Conservation (phyloP, 495 filamentous ascomycete species). For the Antarctomyces pellizariae region DNA sequence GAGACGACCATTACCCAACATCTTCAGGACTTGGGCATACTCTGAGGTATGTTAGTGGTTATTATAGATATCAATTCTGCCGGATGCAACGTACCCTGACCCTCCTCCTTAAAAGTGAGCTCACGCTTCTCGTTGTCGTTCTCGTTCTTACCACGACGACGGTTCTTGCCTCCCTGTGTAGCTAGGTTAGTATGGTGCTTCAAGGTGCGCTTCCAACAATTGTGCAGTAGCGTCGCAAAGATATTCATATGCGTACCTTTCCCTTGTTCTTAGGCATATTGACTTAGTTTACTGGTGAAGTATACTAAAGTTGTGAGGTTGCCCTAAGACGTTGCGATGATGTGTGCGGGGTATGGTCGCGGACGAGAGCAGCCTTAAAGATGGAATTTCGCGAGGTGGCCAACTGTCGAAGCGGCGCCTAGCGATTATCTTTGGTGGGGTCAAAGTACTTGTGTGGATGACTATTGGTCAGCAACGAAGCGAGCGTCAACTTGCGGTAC, state of each 20-base stretch:
- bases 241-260: conserved; percentile 40
- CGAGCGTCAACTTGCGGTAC: too few species aligned
- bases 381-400: background rate
- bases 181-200: conserved; percentile 2
- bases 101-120: conserved; percentile 95
- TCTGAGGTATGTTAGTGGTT: conserved; percentile 25
- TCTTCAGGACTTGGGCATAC: conserved; percentile 96
- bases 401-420: too few species aligned
- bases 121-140: conserved; percentile 99
- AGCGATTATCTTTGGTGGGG: too few species aligned
- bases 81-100: conserved; percentile 38
- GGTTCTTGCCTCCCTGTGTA: conserved; percentile 89
- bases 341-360: too few species aligned
- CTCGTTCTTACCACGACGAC: conserved; percentile 98
- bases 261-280: conserved; percentile 97
- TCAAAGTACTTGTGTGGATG: too few species aligned
- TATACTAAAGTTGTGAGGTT: conserved; percentile 1
- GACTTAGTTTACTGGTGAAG: conserved; percentile 10
- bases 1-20: conserved; percentile 92
- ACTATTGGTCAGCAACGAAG: too few species aligned
- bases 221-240: background rate
- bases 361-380: too few species aligned
- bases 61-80: background rate
- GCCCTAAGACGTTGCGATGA: too few species aligned
- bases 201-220: background rate